phyloP scores from a whole-genome alignment of 176 grass and related monocot species.

The Ampelocalamus luodianensis region DNA sequence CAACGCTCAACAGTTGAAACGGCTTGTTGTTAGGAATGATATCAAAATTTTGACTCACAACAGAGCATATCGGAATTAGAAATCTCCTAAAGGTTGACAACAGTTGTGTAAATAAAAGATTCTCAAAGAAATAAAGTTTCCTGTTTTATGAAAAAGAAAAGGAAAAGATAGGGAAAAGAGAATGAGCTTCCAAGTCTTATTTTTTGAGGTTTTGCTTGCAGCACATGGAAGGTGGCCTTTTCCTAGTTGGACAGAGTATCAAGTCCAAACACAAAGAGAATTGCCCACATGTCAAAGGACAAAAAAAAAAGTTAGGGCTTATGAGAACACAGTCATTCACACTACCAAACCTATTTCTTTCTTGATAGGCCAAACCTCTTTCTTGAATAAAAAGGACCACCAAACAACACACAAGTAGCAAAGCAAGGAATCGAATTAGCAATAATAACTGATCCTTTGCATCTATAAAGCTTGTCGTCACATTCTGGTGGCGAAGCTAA shows the following conservation, averaged over 20 bases:
- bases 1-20: not conserved
- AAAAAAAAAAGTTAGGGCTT: conserved; percentile 17
- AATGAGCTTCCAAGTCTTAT: conserved; percentile 18
- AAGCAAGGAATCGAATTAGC: conserved; percentile 45
- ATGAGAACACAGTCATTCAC: conserved; percentile 39
- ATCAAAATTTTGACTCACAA: not conserved
- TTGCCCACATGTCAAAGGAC: conserved; percentile 36
- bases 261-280: not conserved
- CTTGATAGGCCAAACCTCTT: conserved; percentile 32
- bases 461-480: conserved; percentile 32
- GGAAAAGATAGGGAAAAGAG: not conserved
- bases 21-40: not conserved
- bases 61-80: not conserved
- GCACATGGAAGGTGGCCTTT: conserved; percentile 44
- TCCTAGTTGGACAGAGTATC: conserved; percentile 43
- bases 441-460: conserved; percentile 41
- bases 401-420: conserved; percentile 38
- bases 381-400: conserved; percentile 38
- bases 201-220: conserved; percentile 19
- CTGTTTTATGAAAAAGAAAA: conserved; percentile 1
- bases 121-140: not conserved
- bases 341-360: conserved; percentile 34
- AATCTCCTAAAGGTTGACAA: not conserved
- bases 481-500: conserved; percentile 17
- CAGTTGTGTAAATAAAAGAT: not conserved